Conservation (phyloP, 2,329 filamentous ascomycete genomes). For the Delphinella strobiligena region DNA sequence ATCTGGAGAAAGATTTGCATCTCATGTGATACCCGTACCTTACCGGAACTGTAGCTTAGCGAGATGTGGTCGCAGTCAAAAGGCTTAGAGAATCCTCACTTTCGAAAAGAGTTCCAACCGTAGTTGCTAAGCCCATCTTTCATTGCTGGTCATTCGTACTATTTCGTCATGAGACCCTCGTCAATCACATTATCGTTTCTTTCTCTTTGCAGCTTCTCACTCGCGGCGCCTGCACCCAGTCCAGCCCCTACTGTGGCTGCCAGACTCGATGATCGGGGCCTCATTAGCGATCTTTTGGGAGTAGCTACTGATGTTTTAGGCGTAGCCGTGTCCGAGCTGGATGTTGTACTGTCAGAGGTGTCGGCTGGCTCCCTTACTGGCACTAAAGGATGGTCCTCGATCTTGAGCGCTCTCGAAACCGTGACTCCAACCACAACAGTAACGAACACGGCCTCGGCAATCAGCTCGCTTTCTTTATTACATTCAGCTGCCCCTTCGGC, state of each 20-base stretch:
- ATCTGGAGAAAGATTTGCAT: too few relatives aligned
- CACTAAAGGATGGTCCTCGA: slow-evolving; percentile 1
- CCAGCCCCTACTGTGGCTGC: neutral
- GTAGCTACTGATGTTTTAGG: neutral
- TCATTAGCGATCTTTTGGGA: slow-evolving; percentile 7
- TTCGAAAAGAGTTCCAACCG: too few relatives aligned
- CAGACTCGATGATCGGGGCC: slow-evolving; percentile 7
- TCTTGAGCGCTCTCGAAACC: slow-evolving; percentile 10
- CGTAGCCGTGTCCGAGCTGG: slow-evolving; percentile 3
- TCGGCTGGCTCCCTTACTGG: neutral
- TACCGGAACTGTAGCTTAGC: too few relatives aligned
- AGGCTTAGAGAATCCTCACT: too few relatives aligned
- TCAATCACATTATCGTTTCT: slow-evolving; percentile 1
- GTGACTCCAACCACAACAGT: slow-evolving; percentile 17
- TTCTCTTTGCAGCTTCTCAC: neutral
- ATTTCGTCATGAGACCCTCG: slow-evolving; percentile 2
- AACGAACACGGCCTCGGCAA: slow-evolving; percentile 14
- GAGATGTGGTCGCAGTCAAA: too few relatives aligned
- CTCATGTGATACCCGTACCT: too few relatives aligned
- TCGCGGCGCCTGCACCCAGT: slow-evolving; percentile 8
- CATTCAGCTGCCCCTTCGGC: slow-evolving; percentile 14
- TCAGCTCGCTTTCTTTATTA: slow-evolving; percentile 9
- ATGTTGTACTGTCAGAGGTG: slow-evolving; percentile 6
- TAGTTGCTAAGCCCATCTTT: too few relatives aligned
- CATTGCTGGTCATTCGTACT: neutral